Conservation (phyloP, 371 early-diverging fungal genomes). For the Lichtheimia ramosa region DNA sequence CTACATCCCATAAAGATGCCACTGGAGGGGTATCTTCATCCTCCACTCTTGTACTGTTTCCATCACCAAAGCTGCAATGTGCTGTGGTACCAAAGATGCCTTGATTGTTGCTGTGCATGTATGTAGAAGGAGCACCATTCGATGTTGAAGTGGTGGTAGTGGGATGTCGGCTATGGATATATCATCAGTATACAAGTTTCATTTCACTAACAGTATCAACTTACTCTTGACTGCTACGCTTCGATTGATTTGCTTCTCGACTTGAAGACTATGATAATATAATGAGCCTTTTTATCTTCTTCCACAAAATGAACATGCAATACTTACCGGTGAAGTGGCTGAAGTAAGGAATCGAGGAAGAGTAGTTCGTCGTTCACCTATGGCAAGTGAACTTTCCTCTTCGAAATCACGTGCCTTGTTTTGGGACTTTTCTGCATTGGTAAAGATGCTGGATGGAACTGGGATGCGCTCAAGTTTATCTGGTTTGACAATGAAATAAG, state of each 20-base stretch:
- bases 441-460: conserved; percentile 8
- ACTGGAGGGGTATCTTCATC: conserved; percentile 25
- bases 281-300: not conserved
- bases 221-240: not conserved
- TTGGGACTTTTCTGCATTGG: conserved; percentile 3
- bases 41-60: conserved; percentile 12
- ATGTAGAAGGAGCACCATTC: too few relatives aligned
- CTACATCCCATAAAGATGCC: conserved; percentile 29
- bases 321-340: conserved; percentile 5
- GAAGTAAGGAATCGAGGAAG: conserved; percentile 24
- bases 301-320: not conserved
- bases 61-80: conserved; percentile 15
- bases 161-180: too few relatives aligned
- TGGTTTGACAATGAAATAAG: conserved; percentile 18
- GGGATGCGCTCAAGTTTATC: conserved; percentile 13
- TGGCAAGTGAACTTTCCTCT: not conserved
- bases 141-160: too few relatives aligned
- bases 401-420: not conserved
- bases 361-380: conserved; percentile 14
- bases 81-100: conserved; percentile 17
- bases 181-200: too few relatives aligned
- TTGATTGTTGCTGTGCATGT: conserved; percentile 3
- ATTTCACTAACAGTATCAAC: not conserved
- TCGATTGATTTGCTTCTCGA: not conserved
- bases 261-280: not conserved